phyloP scores from a whole-genome alignment of 2,329 filamentous ascomycete genomes.

The Colletotrichum sp. region DNA sequence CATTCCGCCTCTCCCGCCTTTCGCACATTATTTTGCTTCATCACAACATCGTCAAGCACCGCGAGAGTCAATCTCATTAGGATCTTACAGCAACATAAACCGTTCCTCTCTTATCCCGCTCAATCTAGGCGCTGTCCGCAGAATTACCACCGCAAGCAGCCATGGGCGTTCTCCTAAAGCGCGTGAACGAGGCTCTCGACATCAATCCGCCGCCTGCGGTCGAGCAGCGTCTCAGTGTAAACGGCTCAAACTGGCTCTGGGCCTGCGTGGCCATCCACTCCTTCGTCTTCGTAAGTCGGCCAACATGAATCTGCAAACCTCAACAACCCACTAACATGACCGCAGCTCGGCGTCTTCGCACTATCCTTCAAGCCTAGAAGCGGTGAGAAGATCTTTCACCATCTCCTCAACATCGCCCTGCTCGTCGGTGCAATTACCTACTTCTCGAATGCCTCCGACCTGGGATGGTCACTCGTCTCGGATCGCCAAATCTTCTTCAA shows the following conservation, averaged over 20 bases:
- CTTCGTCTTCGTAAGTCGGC: conserved; percentile 47
- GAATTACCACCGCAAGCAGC: neutral
- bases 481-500: conserved; percentile 60
- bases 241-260: conserved; percentile 62
- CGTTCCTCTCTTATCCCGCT: neutral
- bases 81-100: neutral
- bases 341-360: conserved; percentile 43
- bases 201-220: conserved; percentile 50
- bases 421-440: conserved; percentile 56
- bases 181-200: conserved; percentile 50
- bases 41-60: neutral
- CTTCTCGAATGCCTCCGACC: conserved; percentile 57
- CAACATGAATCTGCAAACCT: too few relatives aligned
- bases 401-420: conserved; percentile 55
- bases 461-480: conserved; percentile 48
- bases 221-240: conserved; percentile 40
- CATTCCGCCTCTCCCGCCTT: neutral
- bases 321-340: conserved; percentile 13
- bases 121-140: neutral
- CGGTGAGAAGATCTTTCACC: conserved; percentile 62
- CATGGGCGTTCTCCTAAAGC: conserved; percentile 36
- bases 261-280: conserved; percentile 55
- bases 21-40: accelerated
- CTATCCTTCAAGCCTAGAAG: conserved; percentile 46
- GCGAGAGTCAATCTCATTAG: neutral